A percentile compares a stretch with the other conserved stretches of the same genome.
Conservation (phyloP, 129 eudicot genomes). For the Pulicaria dysenterica region DNA sequence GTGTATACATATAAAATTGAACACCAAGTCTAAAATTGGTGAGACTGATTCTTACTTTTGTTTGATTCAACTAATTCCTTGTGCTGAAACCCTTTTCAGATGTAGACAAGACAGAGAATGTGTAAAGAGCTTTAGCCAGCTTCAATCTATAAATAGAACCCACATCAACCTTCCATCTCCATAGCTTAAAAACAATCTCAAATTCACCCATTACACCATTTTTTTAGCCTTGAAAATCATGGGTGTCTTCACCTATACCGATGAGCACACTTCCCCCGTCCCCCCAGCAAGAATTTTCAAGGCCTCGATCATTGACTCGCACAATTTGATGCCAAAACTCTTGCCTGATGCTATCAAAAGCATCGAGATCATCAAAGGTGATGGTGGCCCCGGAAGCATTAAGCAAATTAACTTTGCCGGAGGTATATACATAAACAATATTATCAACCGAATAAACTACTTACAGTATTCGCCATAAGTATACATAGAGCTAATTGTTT, state of each 20-base stretch:
- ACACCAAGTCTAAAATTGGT: neutral
- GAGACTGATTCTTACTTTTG: slow-evolving; percentile 22
- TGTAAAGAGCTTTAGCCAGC: neutral
- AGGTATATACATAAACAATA: too few relatives aligned
- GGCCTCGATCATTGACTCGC: slow-evolving; percentile 49
- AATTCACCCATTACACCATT: neutral
- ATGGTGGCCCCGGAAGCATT: slow-evolving; percentile 55
- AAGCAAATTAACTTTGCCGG: slow-evolving; percentile 47
- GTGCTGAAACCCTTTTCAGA: neutral
- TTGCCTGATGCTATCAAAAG: slow-evolving; percentile 57
- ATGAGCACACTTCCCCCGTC: slow-evolving; percentile 41
- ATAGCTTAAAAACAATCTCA: slow-evolving; percentile 15
- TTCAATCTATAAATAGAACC: slow-evolving; percentile 11
- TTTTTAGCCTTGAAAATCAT: slow-evolving; percentile 22
- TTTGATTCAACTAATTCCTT: neutral
- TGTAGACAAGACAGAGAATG: slow-evolving; percentile 27
- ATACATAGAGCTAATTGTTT: too few relatives aligned
- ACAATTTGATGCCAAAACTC: slow-evolving; percentile 54
- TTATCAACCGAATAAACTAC: too few relatives aligned
- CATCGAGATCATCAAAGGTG: slow-evolving; percentile 45
- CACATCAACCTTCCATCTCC: slow-evolving; percentile 3
- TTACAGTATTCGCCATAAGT: too few relatives aligned
- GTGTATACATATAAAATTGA: neutral
- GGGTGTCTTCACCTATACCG: slow-evolving; percentile 49
- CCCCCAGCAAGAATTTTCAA: slow-evolving; percentile 45